A percentile compares a stretch with the other conserved stretches of the same genome.
Conservation (phyloP, 495 filamentous ascomycete species). For the Lindgomyces ingoldianus region DNA sequence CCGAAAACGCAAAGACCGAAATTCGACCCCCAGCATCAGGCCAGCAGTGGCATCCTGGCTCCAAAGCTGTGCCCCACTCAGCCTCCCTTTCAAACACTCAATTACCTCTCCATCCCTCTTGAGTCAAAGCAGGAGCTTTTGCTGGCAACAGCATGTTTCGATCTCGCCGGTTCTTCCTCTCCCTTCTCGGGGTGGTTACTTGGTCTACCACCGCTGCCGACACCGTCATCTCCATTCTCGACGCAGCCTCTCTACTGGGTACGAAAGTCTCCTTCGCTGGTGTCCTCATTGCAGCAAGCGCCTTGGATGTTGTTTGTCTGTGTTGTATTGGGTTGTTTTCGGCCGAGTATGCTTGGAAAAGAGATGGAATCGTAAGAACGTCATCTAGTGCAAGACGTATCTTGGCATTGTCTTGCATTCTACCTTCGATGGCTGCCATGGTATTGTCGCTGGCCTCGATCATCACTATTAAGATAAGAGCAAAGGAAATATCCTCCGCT, state of each 20-base stretch:
- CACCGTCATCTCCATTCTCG: conserved; percentile 30
- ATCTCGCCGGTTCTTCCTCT: conserved; percentile 28
- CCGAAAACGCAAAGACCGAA: too few species aligned
- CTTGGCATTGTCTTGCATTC: conserved; percentile 20
- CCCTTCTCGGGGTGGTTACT: conserved; percentile 26
- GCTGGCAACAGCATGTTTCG: conserved; percentile 10
- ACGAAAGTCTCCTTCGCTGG: conserved; percentile 15
- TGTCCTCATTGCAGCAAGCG: conserved; percentile 19
- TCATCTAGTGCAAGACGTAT: background rate
- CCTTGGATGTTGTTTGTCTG: conserved; percentile 19
- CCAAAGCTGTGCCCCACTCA: conserved; percentile 16
- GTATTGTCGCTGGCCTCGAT: conserved; percentile 22
- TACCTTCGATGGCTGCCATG: conserved; percentile 11
- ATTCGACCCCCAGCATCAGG: conserved; percentile 7
- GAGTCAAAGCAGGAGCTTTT: background rate
- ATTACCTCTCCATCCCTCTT: background rate
- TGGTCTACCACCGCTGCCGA: conserved; percentile 26
- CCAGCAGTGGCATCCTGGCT: conserved; percentile 4
- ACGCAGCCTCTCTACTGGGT: conserved; percentile 23
- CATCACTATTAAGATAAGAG: conserved; percentile 22
- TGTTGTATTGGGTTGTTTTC: conserved; percentile 22
- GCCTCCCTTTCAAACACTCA: background rate
- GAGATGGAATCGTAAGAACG: conserved; percentile 12
- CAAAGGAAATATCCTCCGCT: background rate
- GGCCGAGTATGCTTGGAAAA: conserved; percentile 30